Evolutionary conservation across 768 basidiomycete species (phyloP).

Genomic region (Dentipellis sp.): DNA sequence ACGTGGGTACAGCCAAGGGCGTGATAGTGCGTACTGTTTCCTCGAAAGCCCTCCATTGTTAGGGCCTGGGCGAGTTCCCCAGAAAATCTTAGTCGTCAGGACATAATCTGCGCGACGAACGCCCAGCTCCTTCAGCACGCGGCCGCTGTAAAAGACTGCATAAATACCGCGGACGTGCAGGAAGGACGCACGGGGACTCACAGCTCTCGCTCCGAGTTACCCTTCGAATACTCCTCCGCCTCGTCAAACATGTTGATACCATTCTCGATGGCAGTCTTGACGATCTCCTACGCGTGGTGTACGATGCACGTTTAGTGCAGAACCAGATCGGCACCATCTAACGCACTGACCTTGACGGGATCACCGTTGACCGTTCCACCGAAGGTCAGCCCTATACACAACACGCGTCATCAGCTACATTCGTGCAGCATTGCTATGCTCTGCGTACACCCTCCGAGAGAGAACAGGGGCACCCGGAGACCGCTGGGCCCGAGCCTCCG

Average conservation of each 20-base stretch:
- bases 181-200: conserved; percentile 7
- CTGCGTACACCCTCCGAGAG: conserved; percentile 33
- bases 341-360: conserved; percentile 32
- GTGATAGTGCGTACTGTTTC: conserved; percentile 18
- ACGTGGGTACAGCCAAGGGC: neutral
- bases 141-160: conserved; percentile 25
- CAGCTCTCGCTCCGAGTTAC: conserved; percentile 47
- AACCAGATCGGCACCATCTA: neutral
- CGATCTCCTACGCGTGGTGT: conserved; percentile 30
- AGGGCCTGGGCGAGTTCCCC: conserved; percentile 40
- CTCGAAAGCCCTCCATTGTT: conserved; percentile 28
- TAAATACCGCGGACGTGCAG: neutral
- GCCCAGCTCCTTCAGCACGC: conserved; percentile 45
- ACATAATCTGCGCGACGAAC: conserved; percentile 40
- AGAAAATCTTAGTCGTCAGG: conserved; percentile 51
- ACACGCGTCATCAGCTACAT: neutral
- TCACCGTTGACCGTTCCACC: conserved; percentile 40
- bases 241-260: conserved; percentile 45
- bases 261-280: conserved; percentile 43
- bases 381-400: conserved; percentile 30
- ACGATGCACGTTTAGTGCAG: neutral
- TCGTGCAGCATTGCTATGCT: neutral
- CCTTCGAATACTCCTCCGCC: conserved; percentile 36
- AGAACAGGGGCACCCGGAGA: conserved; percentile 41
- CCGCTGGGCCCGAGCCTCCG: conserved; percentile 37